These are phyloP conservation scores for Excoecaria cochinchinensis DNA, from an alignment of 345 rosid genomes.

Conservation along the genomic window DNA sequence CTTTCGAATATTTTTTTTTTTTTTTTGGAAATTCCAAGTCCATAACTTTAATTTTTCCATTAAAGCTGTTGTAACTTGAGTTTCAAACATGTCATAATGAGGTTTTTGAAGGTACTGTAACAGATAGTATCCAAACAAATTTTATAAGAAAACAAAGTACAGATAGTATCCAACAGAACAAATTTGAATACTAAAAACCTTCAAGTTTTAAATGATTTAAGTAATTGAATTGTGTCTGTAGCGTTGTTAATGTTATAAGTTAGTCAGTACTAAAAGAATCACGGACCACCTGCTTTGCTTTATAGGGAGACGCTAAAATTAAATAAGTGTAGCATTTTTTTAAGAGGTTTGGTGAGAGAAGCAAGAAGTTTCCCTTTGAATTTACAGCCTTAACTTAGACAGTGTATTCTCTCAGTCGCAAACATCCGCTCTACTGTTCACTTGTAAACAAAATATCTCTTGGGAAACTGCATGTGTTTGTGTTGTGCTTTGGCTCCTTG, in stretches of 20 bases:
- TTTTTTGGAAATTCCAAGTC: conserved; percentile 1
- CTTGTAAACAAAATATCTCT: background rate
- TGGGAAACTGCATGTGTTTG: background rate
- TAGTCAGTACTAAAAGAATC: conserved; percentile 19
- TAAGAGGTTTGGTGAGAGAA: conserved; percentile 19
- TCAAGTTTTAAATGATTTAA: background rate
- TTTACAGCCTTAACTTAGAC: conserved; percentile 18
- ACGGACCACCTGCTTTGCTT: conserved; percentile 44
- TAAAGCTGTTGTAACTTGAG: too few relatives aligned
- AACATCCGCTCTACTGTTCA: background rate
- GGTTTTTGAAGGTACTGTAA: background rate
- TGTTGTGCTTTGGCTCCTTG: background rate
- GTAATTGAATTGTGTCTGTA: conserved; percentile 6
- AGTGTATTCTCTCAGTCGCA: background rate
- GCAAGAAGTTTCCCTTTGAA: conserved; percentile 38
- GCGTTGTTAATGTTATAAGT: conserved; percentile 13
- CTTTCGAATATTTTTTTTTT: background rate
- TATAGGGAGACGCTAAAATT: conserved; percentile 10
- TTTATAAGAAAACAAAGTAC: background rate
- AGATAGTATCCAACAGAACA: background rate
- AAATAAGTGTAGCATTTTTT: conserved; percentile 11
- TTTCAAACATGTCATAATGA: background rate
- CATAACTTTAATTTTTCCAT: background rate
- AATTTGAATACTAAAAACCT: background rate
- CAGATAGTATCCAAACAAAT: too few relatives aligned